Base-by-base conservation (phyloP, 352 stramenopile species). In the Pythium phragmitis region DNA sequence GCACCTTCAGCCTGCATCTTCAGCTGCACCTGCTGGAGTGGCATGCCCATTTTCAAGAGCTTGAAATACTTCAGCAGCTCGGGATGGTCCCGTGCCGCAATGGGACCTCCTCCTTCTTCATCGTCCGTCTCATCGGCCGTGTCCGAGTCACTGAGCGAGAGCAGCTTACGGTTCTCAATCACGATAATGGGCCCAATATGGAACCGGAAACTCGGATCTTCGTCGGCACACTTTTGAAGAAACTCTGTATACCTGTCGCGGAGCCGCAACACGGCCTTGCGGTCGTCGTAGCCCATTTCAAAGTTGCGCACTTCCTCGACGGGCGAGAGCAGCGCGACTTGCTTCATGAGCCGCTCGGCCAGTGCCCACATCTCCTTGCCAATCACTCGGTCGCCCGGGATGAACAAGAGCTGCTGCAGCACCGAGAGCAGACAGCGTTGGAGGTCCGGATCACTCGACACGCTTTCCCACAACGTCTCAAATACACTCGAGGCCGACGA, bases 301-400 rank as follows among this genome's bases (percentile, higher is more conserved):
- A 85, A 94, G 30, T 82, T 86, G 12, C 76, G 80, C 7, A 94
- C 85, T 64, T 94, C 85, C 57, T 94, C 85, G 6, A 94, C 80
- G 30, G 85, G 85, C 49, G 85, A 78, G 11, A 94, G 66, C 37
- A 92, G 64, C 6, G 74, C 80, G 21, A 94, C 85, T 68, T 94
- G 77, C 56, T 92, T 91, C 60, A 91, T 83, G 19, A 94, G 65
- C 14, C 82, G 84, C 68, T 94, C 85, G 4, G 72, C 75, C 26
- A 94, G 56, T n/a, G 77, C 77, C 85, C 85, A 94, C 85, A 94
- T 92, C 56, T 94, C 85, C 59, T 94, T 94, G 42, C 85, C 85
- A 62, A 94, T 85, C 28, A 91, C 83, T 0, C 78, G 82, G 54
- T 94, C 85, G 7, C 74, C 82, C 11, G 85, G 85, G 65, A 92